Evolutionary conservation across 1,284 basidiomycete genomes (phyloP).

Genomic region (Sphaerobolus stellatus): DNA sequence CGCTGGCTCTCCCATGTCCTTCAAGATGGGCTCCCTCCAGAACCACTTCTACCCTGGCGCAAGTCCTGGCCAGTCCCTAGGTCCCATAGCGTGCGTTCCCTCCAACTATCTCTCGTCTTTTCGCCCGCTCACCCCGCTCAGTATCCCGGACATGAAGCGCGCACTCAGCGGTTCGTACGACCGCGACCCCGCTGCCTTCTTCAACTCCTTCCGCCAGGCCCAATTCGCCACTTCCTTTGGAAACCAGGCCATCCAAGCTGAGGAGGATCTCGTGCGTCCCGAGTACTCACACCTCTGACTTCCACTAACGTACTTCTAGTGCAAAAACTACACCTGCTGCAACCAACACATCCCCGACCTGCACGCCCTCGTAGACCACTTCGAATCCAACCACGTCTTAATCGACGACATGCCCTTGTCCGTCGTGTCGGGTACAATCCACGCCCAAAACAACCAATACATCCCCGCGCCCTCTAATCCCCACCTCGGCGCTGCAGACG

Average conservation of each 20-base stretch:
- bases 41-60: slow-evolving; percentile 59
- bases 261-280: slow-evolving; percentile 59
- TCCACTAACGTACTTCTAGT: slow-evolving; percentile 38
- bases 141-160: neutral
- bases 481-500: slow-evolving; percentile 7
- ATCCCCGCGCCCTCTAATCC: slow-evolving; percentile 22
- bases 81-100: slow-evolving; percentile 58
- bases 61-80: slow-evolving; percentile 60
- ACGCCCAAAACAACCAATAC: slow-evolving; percentile 20
- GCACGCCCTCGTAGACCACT: slow-evolving; percentile 83
- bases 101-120: neutral
- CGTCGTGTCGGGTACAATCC: slow-evolving; percentile 41
- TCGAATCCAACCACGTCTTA: slow-evolving; percentile 80
- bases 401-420: slow-evolving; percentile 37
- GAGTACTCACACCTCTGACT: slow-evolving; percentile 24
- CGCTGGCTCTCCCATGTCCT: slow-evolving; percentile 69
- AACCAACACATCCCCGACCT: slow-evolving; percentile 76
- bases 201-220: no score
- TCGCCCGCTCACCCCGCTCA: neutral
- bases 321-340: slow-evolving; percentile 83
- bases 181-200: no score
- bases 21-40: slow-evolving; percentile 60
- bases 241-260: slow-evolving; percentile 31
- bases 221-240: neutral
- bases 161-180: neutral